phyloP scores from a whole-genome alignment of 1,284 basidiomycete species.

The Sparassis latifolia region DNA sequence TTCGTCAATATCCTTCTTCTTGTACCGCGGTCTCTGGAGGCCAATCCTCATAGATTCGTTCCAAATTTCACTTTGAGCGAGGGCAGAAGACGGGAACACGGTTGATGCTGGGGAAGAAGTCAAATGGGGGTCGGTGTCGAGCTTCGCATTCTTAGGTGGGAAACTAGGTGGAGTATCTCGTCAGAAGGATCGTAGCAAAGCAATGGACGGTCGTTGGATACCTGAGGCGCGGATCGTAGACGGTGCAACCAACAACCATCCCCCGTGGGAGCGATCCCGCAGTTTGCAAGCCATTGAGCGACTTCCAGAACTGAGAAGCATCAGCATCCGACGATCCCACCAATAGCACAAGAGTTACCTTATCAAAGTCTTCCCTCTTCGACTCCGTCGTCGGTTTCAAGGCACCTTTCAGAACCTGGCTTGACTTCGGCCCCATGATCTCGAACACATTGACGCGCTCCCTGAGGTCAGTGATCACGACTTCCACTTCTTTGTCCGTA shows the following conservation, averaged over 20 bases:
- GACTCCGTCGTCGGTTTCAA: constrained; percentile 52
- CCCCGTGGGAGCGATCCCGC: constrained; percentile 63
- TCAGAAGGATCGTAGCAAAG: neutral
- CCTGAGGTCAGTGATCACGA: constrained; percentile 67
- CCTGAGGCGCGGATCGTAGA: constrained; percentile 78
- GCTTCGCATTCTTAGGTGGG: constrained; percentile 70
- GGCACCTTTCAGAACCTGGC: constrained; percentile 71
- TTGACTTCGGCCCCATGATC: constrained; percentile 79
- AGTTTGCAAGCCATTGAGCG: constrained; percentile 54
- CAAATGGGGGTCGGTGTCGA: constrained; percentile 14
- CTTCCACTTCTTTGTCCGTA: constrained; percentile 27
- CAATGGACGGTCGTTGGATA: constrained; percentile 21
- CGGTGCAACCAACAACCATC: constrained; percentile 70
- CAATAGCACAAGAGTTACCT: constrained; percentile 33
- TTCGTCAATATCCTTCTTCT: constrained; percentile 81
- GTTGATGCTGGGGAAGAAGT: constrained; percentile 21
- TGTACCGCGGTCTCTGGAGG: constrained; percentile 61
- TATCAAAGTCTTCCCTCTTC: constrained; percentile 49
- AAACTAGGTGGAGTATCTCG: constrained; percentile 41
- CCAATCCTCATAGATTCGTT: constrained; percentile 44
- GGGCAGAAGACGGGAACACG: constrained; percentile 48
- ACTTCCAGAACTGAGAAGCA: constrained; percentile 60
- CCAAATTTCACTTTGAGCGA: constrained; percentile 73
- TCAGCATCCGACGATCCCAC: neutral
- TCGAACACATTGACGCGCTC: constrained; percentile 77